Conservation (phyloP, 768 basidiomycete genomes). For the Russula lepida region DNA sequence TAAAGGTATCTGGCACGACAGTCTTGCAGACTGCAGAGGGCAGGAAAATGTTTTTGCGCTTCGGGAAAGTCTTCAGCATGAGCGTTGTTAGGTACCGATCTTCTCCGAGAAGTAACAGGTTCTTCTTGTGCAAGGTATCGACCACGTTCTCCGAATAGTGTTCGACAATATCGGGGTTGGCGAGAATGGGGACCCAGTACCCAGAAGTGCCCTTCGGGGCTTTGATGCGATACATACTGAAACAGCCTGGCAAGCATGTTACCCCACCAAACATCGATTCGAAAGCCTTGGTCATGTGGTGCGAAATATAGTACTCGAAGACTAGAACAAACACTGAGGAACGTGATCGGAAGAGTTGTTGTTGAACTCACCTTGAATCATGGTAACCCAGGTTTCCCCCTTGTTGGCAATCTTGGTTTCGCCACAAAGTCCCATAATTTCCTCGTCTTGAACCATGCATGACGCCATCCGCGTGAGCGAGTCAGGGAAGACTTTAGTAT, state of each 20-base stretch:
- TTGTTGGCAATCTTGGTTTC: conserved; percentile 99
- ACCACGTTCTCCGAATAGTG: conserved; percentile 99
- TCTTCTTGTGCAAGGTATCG: conserved; percentile 99
- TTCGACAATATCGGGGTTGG: conserved; percentile 97
- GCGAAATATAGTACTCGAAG: conserved; percentile 99
- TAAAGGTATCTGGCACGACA: conserved; percentile 94
- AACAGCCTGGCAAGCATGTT: conserved; percentile 98
- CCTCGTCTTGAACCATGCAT: conserved; percentile 93
- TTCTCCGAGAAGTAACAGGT: conserved; percentile 91
- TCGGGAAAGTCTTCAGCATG: conserved; percentile 98
- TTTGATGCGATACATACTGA: conserved; percentile 99
- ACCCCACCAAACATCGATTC: conserved; percentile 99
- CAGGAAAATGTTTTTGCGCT: conserved; percentile 98
- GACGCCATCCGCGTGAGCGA: conserved; percentile 92
- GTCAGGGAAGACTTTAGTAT: conserved; percentile 99
- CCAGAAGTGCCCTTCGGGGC: conserved; percentile 93
- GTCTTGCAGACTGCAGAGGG: conserved; percentile 99
- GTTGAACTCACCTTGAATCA: conserved; percentile 82
- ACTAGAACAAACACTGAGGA: conserved; percentile 40
- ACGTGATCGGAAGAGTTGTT: background rate
- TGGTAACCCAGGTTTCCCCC: conserved; percentile 95
- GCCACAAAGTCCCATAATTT: conserved; percentile 98
- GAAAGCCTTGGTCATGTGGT: conserved; percentile 98
- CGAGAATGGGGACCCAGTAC: conserved; percentile 97
- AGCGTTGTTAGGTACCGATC: conserved; percentile 98